Conservation (phyloP, 345 rosid genomes). For the Lepidium africanum region DNA sequence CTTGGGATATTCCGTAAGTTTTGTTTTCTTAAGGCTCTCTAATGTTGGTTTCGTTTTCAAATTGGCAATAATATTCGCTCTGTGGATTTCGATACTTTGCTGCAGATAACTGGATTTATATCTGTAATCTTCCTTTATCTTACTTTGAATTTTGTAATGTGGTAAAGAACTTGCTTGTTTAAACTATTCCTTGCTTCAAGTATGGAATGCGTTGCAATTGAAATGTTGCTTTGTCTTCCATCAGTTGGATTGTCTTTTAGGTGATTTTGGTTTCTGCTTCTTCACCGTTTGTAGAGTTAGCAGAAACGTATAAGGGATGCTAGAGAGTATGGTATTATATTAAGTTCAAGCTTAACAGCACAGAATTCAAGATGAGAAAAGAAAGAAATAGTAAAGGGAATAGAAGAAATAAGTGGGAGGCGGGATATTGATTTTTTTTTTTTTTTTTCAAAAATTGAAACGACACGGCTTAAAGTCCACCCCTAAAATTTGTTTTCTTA, state of each 20-base stretch:
- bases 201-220: background rate
- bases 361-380: no score
- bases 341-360: no score
- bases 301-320: background rate
- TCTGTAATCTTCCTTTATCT: constrained; percentile 8
- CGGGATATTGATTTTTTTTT: no score
- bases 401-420: no score
- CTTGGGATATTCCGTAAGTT: constrained; percentile 89
- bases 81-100: background rate
- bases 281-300: background rate
- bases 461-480: no score
- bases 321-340: background rate
- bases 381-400: no score
- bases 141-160: constrained; percentile 1
- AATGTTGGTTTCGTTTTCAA: constrained; percentile 3
- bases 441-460: no score
- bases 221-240: constrained; percentile 2
- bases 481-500: no score
- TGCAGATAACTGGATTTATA: constrained; percentile 9
- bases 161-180: constrained; percentile 19
- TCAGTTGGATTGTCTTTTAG: background rate
- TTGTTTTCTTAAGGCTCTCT: background rate
- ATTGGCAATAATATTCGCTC: constrained; percentile 15
- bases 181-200: constrained; percentile 7
- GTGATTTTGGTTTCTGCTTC: background rate